Percentiles rank a stretch among this genome's conserved stretches.
These are phyloP conservation scores for Boletus bicolor DNA, from an alignment of 768 basidiomycete genomes.

Conservation along the genomic window DNA sequence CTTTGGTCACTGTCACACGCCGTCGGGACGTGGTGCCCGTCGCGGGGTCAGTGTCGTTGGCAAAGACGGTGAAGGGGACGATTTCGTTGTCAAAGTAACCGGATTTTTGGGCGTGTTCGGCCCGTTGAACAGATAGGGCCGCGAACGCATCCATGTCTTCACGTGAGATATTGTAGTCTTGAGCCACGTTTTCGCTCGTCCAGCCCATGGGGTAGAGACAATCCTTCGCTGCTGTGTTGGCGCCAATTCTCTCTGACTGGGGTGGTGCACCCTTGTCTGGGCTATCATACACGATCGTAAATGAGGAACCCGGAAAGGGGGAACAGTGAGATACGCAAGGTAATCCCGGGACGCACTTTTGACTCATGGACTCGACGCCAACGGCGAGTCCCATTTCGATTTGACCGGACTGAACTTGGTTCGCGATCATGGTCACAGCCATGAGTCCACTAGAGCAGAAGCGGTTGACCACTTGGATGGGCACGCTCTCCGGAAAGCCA, in stretches of 20 bases:
- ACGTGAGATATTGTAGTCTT: constrained; percentile 66
- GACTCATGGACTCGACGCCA: constrained; percentile 86
- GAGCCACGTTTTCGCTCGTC: constrained; percentile 85
- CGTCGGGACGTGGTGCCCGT: constrained; percentile 46
- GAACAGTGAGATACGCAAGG: not conserved
- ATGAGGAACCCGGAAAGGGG: not conserved
- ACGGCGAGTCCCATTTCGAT: constrained; percentile 77
- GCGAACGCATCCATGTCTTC: constrained; percentile 76
- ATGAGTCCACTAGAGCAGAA: constrained; percentile 87
- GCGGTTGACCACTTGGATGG: constrained; percentile 71
- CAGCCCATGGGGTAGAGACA: constrained; percentile 79
- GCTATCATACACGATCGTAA: constrained; percentile 32
- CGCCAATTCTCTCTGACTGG: constrained; percentile 60
- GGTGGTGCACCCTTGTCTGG: constrained; percentile 60
- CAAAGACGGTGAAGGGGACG: constrained; percentile 68
- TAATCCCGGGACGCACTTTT: constrained; percentile 46
- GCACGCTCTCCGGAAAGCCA: constrained; percentile 75
- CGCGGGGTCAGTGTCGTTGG: constrained; percentile 55
- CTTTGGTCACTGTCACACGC: constrained; percentile 56
- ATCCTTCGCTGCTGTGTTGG: constrained; percentile 54
- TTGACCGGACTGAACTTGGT: constrained; percentile 73
- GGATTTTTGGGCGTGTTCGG: constrained; percentile 66
- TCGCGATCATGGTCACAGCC: constrained; percentile 74
- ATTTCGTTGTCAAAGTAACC: constrained; percentile 70
- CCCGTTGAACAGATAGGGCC: constrained; percentile 72